These are phyloP conservation scores for Paramecium sexaurelia DNA, from an alignment of 73 alveolate genomes.

Conservation along the genomic window DNA sequence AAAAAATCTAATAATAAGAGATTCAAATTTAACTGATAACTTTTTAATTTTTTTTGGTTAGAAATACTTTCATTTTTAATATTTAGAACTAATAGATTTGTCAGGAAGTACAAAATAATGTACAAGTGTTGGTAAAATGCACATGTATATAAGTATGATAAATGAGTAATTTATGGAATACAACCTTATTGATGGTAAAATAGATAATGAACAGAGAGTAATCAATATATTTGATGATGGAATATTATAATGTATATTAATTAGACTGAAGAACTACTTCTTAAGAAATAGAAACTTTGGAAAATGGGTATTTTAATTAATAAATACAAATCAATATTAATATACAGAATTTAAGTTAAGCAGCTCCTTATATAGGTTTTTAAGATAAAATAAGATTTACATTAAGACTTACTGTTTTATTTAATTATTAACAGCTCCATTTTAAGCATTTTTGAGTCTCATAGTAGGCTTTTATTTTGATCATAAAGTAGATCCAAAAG, in stretches of 20 bases:
- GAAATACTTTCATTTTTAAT: background rate
- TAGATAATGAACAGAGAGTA: background rate
- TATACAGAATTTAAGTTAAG: constrained; percentile 36
- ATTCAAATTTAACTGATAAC: background rate
- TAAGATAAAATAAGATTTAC: background rate
- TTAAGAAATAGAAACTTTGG: background rate
- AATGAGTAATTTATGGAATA: constrained; percentile 7
- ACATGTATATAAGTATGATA: constrained; percentile 5
- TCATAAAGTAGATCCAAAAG: background rate
- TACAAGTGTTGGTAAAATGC: constrained; percentile 43
- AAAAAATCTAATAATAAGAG: background rate
- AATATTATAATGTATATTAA: background rate
- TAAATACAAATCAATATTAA: background rate
- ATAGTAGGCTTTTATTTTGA: background rate
- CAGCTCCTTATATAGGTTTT: background rate
- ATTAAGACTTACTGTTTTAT: background rate
- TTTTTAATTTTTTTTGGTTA: constrained; percentile 36
- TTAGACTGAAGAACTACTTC: background rate
- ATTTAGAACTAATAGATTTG: background rate
- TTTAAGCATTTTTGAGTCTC: background rate
- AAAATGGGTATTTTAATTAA: background rate
- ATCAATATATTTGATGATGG: constrained; percentile 44
- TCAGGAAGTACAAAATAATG: background rate
- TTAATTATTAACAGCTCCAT: background rate
- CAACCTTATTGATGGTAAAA: background rate